Conservation (phyloP, 176 grass and related monocot species). For the Canna indica region DNA sequence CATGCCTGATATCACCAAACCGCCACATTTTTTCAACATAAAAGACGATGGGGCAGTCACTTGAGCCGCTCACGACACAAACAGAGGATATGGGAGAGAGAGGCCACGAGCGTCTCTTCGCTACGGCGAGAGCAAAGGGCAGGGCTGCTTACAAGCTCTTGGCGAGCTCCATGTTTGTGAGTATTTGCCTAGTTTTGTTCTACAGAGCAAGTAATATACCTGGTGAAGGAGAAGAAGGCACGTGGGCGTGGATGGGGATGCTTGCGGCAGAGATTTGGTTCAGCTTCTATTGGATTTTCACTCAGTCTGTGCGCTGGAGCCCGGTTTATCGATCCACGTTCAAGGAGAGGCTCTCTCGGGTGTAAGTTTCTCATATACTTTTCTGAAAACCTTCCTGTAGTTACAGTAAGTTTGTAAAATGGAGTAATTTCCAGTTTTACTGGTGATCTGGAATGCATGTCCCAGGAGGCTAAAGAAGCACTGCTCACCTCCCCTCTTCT, state of each 20-base stretch:
- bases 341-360: conserved; percentile 36
- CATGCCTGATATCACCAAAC: too few relatives aligned
- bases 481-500: too few relatives aligned
- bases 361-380: conserved; percentile 24
- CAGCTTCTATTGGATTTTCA: conserved; percentile 70
- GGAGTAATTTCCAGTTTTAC: neutral
- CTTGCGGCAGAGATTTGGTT: conserved; percentile 60
- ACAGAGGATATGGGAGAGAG: conserved; percentile 22
- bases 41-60: too few relatives aligned
- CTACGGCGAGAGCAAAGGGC: conserved; percentile 27
- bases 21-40: too few relatives aligned
- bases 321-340: conserved; percentile 43
- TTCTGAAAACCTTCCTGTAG: too few relatives aligned
- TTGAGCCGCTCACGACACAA: too few relatives aligned
- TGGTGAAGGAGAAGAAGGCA: conserved; percentile 19
- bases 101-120: conserved; percentile 30
- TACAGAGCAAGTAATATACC: conserved; percentile 59
- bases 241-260: conserved; percentile 67
- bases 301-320: conserved; percentile 54
- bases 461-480: neutral
- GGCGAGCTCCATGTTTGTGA: conserved; percentile 35
- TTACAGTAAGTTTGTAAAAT: too few relatives aligned
- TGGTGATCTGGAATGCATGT: neutral
- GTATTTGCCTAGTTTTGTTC: conserved; percentile 40
- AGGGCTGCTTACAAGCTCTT: conserved; percentile 43